phyloP scores from a whole-genome alignment of 2,329 filamentous ascomycete species.

The Exophiala mesophila region DNA sequence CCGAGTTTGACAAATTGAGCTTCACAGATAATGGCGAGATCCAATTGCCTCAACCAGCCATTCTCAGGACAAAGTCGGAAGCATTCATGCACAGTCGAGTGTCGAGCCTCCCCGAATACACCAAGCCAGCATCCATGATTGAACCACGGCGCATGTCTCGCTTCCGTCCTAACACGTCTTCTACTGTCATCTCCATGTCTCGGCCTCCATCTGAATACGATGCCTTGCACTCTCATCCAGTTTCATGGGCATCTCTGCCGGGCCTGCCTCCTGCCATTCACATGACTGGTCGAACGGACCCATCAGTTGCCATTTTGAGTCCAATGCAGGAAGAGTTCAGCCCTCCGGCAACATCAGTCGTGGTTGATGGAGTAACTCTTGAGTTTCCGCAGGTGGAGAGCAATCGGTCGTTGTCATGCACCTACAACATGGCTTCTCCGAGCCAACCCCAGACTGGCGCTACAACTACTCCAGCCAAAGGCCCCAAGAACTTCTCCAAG shows the following conservation, averaged over 20 bases:
- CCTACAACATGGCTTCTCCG: neutral
- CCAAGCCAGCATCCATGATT: constrained; percentile 25
- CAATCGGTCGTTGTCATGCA: neutral
- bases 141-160: constrained; percentile 18
- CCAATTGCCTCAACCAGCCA: constrained; percentile 33
- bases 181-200: constrained; percentile 20
- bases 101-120: constrained; percentile 13
- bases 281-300: constrained; percentile 26
- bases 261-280: constrained; percentile 27
- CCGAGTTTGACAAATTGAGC: constrained; percentile 39
- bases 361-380: constrained; percentile 18
- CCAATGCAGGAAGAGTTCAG: constrained; percentile 27
- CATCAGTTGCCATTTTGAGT: constrained; percentile 21
- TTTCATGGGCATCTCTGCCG: constrained; percentile 27
- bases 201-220: constrained; percentile 25
- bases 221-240: constrained; percentile 26
- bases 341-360: constrained; percentile 20
- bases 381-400: constrained; percentile 18
- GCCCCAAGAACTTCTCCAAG: constrained; percentile 19
- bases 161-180: constrained; percentile 15
- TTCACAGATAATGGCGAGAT: constrained; percentile 30
- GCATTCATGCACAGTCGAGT: constrained; percentile 17
- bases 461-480: constrained; percentile 3
- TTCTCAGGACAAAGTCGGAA: constrained; percentile 27
- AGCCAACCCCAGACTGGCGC: constrained; percentile 10